Evolutionary conservation across 2,329 filamentous ascomycete species (phyloP), one percentile per base, ranked within the genome.

Genomic region (Nemania sp.): DNA sequence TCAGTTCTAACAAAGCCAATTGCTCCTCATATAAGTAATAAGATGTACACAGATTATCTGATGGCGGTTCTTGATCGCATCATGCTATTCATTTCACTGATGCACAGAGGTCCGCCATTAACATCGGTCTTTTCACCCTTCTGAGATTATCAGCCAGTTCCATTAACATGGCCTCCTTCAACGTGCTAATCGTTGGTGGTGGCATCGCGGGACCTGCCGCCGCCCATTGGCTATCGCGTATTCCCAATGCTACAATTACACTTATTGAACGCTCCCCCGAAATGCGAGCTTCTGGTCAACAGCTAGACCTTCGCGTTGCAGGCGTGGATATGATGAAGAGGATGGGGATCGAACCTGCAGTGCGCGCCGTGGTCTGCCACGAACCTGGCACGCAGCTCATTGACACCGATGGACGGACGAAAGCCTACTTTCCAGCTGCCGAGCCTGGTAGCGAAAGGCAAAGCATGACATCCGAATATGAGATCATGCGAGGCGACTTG

Each of bases 291-390:
- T 71, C 72, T 20, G 77, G 77, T 2, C 74, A 76, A 53, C 70
- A 75, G 17, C 64, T 79, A 34, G 77, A 79, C 56, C 70, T 79
- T 3, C 74, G 75, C 23, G 73, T 68, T 2, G 60, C 69, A 5
- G 75, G 71, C 0, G 66, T 77, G 14, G 65, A 72, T 6, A 66
- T 77, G 11, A 72, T 78, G 39, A 61, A 65, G 19, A 68, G 66
- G 30, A 69, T 78, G 58, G 73, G 73, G 1, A 58, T 77, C 14
- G 68, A 74, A 40, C 57, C 62, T 1, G 63, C 64, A 0, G 67
- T 79, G 24, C 69, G 70, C 8, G 60, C 62, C 1, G 61, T 63
- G 4, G 64, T 67, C 14, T 74, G 73, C 2, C 66, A 68, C 9
- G 76, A 78, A 60, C 62, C 65, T 19, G 76, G 75, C 24, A 64